Evolutionary conservation across 78 protist species (phyloP).

Genomic region (Dictyostelium discoideum): DNA sequence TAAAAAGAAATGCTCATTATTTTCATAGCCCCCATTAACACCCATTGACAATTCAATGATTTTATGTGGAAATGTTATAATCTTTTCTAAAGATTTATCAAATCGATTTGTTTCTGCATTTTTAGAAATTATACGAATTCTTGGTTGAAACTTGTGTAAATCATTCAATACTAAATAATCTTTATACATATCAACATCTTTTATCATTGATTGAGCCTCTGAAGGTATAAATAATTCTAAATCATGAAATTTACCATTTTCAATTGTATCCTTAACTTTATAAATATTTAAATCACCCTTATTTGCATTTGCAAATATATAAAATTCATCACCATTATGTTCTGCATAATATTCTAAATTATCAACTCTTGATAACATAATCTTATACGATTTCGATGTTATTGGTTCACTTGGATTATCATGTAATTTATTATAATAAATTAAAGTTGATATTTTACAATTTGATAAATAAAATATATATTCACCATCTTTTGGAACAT

Average conservation of each 20-base stretch:
- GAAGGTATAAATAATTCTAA: slow-evolving; percentile 16
- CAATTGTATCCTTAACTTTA: slow-evolving; percentile 24
- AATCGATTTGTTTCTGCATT: background rate
- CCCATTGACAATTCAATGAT: slow-evolving; percentile 28
- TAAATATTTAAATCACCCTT: slow-evolving; percentile 47
- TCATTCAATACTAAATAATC: slow-evolving; percentile 36
- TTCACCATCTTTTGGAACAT: slow-evolving; percentile 53
- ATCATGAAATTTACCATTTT: slow-evolving; percentile 39
- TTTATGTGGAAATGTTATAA: slow-evolving; percentile 25
- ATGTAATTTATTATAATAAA: slow-evolving; percentile 25
- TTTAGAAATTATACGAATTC: slow-evolving; percentile 37
- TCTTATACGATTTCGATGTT: background rate
- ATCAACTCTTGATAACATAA: slow-evolving; percentile 26
- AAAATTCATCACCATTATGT: slow-evolving; percentile 59
- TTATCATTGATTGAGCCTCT: background rate
- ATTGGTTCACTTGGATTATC: background rate
- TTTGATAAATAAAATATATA: slow-evolving; percentile 52
- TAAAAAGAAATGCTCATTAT: background rate
- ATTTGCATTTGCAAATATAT: slow-evolving; percentile 54
- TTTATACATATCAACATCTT: slow-evolving; percentile 58
- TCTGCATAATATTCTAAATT: slow-evolving; percentile 68
- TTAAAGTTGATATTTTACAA: slow-evolving; percentile 27
- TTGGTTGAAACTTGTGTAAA: slow-evolving; percentile 13
- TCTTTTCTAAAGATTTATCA: background rate
- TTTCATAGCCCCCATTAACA: slow-evolving; percentile 13